Percentiles rank a stretch among this genome's conserved stretches.
phyloP scores from a whole-genome alignment of 805 yeast genomes.

The Zygosaccharomyces gambellarensis region DNA sequence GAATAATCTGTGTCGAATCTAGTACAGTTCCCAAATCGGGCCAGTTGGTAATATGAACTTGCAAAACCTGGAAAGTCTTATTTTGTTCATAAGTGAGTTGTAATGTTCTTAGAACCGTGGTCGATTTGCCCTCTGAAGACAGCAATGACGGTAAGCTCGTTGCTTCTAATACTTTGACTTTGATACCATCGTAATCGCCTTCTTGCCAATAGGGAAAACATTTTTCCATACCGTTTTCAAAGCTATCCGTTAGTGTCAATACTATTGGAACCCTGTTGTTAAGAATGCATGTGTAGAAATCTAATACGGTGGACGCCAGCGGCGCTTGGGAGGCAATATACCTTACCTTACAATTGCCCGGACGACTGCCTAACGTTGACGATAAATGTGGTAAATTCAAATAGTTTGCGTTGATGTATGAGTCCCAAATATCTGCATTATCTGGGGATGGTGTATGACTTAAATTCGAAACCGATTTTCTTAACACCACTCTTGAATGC shows the following conservation, averaged over 20 bases:
- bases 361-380: not conserved
- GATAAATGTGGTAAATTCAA: conserved; percentile 32
- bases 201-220: conserved; percentile 79
- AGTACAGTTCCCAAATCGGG: conserved; percentile 69
- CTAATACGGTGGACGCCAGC: conserved; percentile 61
- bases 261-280: conserved; percentile 62
- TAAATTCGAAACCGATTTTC: conserved; percentile 14
- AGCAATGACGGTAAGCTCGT: conserved; percentile 2
- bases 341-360: conserved; percentile 35
- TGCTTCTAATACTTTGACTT: conserved; percentile 27
- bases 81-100: conserved; percentile 35
- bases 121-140: not conserved
- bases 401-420: conserved; percentile 87
- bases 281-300: conserved; percentile 77
- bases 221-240: conserved; percentile 73
- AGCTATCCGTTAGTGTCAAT: conserved; percentile 68
- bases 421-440: conserved; percentile 34
- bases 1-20: conserved; percentile 52
- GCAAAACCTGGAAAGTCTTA: conserved; percentile 49
- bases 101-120: conserved; percentile 36
- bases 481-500: conserved; percentile 70
- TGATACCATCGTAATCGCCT: conserved; percentile 43
- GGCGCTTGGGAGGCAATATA: conserved; percentile 95
- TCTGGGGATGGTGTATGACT: conserved; percentile 3
- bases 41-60: conserved; percentile 79